Base-by-base conservation (phyloP, 1,139 yeast species). In the Zygoascus sp. region DNA sequence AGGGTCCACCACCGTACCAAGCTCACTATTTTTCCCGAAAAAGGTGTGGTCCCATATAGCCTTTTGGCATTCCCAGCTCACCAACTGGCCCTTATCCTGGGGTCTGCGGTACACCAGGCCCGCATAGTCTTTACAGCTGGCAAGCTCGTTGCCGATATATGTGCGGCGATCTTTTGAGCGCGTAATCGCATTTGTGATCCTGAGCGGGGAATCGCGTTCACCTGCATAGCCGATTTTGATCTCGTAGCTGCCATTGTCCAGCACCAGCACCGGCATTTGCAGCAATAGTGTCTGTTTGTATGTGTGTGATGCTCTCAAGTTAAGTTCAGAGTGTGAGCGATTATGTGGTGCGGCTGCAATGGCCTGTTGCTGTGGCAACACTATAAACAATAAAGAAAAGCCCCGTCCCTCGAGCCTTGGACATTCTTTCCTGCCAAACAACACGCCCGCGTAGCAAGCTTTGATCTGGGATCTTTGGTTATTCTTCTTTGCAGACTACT, bases 21-120 rank as follows among this genome's bases (percentile, higher is more conserved):
- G 48, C 50, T 67, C 60, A 20, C 62, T 58, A 16, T 65, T 62
- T 63, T 69, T 67, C 32, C 69, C 69, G 56, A 66, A 69, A 56
- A 83, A 67, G 62, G 86, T 75, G 53, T 83, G 79, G 63, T 94
- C 97, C 98, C 98, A 94, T 2, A 94, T 77, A n/a, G 85, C 84
- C 60, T 84, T 85, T 62, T 94, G 90, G 1, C 87, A 70, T 54
- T 88, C 96, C 98, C 98, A 94, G 34, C 94, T 87, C 0, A 83
- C 80, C 46, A 94, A 68, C 59, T 90, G 95, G 13, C 97, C 74
- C 56, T 83, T 81, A 53, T 89, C 97, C 53, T 80, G 80, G 0
- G 99, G 97, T 46, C 98, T 70, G 51, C 84, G 78, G 64, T 84
- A 78, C 28, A 76, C 75, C 13, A 90, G 73, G 0, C 94, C 89